Evolutionary conservation across 1,139 yeast genomes (phyloP), one percentile per base, ranked within the genome.

Genomic region (Saccharomyces hybrid): DNA sequence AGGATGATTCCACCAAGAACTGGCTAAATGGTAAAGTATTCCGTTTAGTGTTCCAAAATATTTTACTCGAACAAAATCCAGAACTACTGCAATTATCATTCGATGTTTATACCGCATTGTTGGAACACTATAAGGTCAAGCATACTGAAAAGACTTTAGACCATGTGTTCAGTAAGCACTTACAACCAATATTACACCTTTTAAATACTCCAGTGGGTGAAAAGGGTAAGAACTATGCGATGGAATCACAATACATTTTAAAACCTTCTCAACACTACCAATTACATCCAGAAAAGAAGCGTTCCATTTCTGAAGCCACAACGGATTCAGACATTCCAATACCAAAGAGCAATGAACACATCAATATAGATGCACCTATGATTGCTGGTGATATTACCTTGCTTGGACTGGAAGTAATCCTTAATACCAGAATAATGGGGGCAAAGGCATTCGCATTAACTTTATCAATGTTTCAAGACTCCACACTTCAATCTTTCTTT

Each of bases 131-230:
- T 42, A 62, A 61, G 53, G 61, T 69, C 1, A 65, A 67, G 42
- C 72, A 71, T 52, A 68, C 73, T 2, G 73, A 70, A 38, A 68
- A 73, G 38, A 61, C 74, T 4, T 68, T 83, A 55, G 86, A 81
- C 55, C 73, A 74, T 1, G 68, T 81, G 0, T 78, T 85, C 56
- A 66, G 73, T 4, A 73, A 74, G 4, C 90, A 86, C 63, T 72
- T 82, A 59, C 76, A 75, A 46, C 84, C 95, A 0, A 75, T 89
- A 52, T 72, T 89, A 52, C 79, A 84, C 11, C 75, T 95, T 50
- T 69, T 90, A 50, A 85, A 88, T 86, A 93, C 98, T 0, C 99
- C 99, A 4, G 86, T 95, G 59, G 99, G 99, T 58, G 83, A 90
- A 54, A 88, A 96, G 2, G 83, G 99, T 60, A 88, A 86, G 68